Conservation (phyloP, 2,329 filamentous ascomycete genomes). For the Penicillium polonicum region DNA sequence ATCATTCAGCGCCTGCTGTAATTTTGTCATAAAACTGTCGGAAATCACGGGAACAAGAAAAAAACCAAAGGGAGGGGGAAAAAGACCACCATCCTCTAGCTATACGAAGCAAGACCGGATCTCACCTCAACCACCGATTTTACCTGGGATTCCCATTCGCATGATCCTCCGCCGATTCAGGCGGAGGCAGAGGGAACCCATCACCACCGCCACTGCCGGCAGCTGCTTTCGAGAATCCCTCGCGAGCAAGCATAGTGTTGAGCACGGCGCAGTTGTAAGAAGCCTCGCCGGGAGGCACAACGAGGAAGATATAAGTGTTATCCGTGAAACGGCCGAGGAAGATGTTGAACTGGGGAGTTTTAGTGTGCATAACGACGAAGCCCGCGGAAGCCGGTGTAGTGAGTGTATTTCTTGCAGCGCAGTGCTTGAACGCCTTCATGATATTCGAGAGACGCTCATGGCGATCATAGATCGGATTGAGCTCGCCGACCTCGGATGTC, state of each 20-base stretch:
- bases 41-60: neutral
- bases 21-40: conserved; percentile 16
- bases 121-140: conserved; percentile 9
- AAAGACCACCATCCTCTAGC: conserved; percentile 10
- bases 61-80: neutral
- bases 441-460: conserved; percentile 96
- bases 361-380: conserved; percentile 50
- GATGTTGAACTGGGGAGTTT: conserved; percentile 72
- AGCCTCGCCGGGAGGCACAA: conserved; percentile 86
- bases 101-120: conserved; percentile 18
- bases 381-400: conserved; percentile 45
- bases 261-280: conserved; percentile 87
- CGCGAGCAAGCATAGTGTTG: conserved; percentile 82
- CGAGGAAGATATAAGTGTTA: conserved; percentile 93
- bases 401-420: conserved; percentile 47
- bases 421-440: conserved; percentile 97
- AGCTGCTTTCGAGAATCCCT: conserved; percentile 70
- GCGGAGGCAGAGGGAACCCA: conserved; percentile 41
- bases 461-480: conserved; percentile 87
- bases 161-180: conserved; percentile 29
- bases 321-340: conserved; percentile 95
- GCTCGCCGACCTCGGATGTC: conserved; percentile 68
- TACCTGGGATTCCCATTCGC: conserved; percentile 2
- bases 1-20: conserved; percentile 23
- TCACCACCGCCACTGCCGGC: conserved; percentile 45